Base-by-base conservation (phyloP, 805 yeast species). In the Yamadazyma nakazawae region DNA sequence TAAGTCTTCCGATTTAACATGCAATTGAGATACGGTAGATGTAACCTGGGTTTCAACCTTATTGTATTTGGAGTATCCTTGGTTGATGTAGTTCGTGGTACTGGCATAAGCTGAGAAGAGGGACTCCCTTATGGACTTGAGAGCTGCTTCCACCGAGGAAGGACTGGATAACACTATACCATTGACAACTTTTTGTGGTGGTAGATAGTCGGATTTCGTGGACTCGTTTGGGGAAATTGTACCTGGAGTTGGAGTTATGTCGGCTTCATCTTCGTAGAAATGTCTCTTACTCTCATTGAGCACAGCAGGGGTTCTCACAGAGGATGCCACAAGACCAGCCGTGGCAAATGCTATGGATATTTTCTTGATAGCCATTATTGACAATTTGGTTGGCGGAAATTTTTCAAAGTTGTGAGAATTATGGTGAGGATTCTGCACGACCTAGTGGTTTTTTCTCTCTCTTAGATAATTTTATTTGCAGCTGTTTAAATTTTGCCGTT, bases 31-130 rank as follows among this genome's bases (percentile, higher is more conserved):
- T 10, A 87, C 63, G 1, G 92, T 83, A 26, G 72, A 61, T 8
- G 87, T 76, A 42, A 86, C 81, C 46, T 75, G 68, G 57, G 83
- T 76, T 67, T 88, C 96, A 3, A 77, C 74, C 19, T 67, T 63
- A 55, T 81, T 76, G 54, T 79, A 83, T 41, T 70, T 68, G 34
- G 72, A 59, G 45, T 84, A 75, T 7, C 74, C 72, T 14, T 66
- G 67, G 52, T 82, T 76, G 44, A 80, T 64, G 35, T 67, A 69
- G n/a, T 45, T 45, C 24, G 56, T 54, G 1, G 58, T 42, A 7
- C 52, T 32, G n/a, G 64, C 53, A 34, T 70, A 60, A 34, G 63
- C 64, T 3, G 54, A 59, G 40, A 25, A 45, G 14, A 43, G 9
- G 17, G 30, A 5, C 35, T 72, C 66, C 64, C 95, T 79, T 5